Base-by-base conservation (phyloP, 1,284 basidiomycete genomes). In the Boletus smithii region DNA sequence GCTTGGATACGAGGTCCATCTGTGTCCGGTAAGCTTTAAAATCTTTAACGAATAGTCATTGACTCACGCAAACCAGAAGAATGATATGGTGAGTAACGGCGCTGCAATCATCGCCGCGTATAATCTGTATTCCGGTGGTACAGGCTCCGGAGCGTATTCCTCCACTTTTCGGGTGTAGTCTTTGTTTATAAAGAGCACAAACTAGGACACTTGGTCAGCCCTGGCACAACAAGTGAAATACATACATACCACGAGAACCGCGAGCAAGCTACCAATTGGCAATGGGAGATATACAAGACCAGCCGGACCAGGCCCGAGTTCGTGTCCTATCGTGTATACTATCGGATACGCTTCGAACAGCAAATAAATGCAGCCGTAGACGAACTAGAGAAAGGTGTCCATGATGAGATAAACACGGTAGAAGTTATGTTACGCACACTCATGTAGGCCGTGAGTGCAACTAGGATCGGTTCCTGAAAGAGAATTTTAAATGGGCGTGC, bases 401-500 rank as follows among this genome's bases (percentile, higher is more conserved):
- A 38, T 55, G 40, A 42, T 22, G 26, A 36, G 23, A 39, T 14
- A 23, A 46, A 42, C n/a, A 3, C 33, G 14, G 16, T n/a, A 63
- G 0, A 66, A 66, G 39, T 34, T 5, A 46, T 31, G 13, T 10
- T 13, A 71, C 78, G 57, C 55, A 84, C 73, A 44, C 79, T 79
- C 71, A 80, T 73, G 68, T 89, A 91, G 8, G 82, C 33, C 0
- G 87, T 90, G 34, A 87, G 68, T 9, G 80, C 77, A 8, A 86
- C 66, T 8, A 93, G 69, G 80, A 92, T 90, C 0, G 89, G 89
- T 62, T 93, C 91, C n/a, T 70, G 69, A 49, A 80, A 73, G 27
- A 91, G 73, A 53, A 88, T 77, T 55, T 76, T 73, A 69, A 83
- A 91, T 0, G 82, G 88, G 60, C 81, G 72, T 58, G 72, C 70